Evolutionary conservation across 371 early-diverging fungal genomes (phyloP).

Genomic region (Mortierella sp.): DNA sequence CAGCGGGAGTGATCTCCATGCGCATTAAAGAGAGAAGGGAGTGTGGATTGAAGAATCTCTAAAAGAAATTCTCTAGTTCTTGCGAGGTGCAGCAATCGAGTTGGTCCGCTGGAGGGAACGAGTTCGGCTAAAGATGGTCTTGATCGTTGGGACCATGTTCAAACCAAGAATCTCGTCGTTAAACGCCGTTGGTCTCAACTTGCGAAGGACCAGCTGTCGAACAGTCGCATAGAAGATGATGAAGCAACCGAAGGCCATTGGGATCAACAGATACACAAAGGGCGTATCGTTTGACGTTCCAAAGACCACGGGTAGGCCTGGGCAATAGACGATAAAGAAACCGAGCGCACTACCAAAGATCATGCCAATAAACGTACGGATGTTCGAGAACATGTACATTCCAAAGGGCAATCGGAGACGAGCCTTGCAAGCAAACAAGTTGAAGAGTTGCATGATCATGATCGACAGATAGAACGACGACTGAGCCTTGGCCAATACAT

Average conservation of each 20-base stretch:
- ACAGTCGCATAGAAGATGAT: constrained; percentile 79
- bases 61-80: too few species aligned
- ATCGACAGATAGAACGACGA: constrained; percentile 83
- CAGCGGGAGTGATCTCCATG: too few species aligned
- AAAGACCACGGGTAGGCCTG: constrained; percentile 81
- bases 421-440: constrained; percentile 93
- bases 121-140: constrained; percentile 41
- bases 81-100: too few species aligned
- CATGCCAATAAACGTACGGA: constrained; percentile 72
- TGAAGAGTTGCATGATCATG: constrained; percentile 90
- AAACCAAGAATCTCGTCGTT: constrained; percentile 84
- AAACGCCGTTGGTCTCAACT: constrained; percentile 65
- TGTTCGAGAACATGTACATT: constrained; percentile 84
- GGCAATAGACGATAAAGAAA: constrained; percentile 81
- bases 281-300: constrained; percentile 69
- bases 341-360: constrained; percentile 70
- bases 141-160: constrained; percentile 72
- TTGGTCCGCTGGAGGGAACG: too few species aligned
- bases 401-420: constrained; percentile 81
- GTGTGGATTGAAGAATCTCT: neutral
- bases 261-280: constrained; percentile 80
- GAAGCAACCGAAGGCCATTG: constrained; percentile 79
- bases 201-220: constrained; percentile 70
- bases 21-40: neutral
- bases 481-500: constrained; percentile 75